A percentile compares a stretch with the other conserved stretches of the same genome.
Conservation (phyloP, 768 basidiomycete genomes). For the Russula olivacea region DNA sequence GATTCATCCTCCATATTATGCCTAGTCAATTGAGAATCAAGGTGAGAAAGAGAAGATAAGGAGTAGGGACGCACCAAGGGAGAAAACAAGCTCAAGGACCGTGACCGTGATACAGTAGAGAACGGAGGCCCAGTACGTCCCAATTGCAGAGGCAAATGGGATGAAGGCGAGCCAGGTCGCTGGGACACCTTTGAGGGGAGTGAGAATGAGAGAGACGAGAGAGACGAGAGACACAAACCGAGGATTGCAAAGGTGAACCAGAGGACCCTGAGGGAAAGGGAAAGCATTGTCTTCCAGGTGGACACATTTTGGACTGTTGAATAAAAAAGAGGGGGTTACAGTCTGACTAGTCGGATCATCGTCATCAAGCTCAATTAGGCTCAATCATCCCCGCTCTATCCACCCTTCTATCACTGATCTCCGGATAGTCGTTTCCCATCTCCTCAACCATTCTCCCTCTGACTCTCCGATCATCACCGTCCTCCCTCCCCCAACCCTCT, state of each 20-base stretch:
- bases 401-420: slow-evolving; percentile 42
- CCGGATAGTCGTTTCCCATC: slow-evolving; percentile 66
- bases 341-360: neutral
- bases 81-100: slow-evolving; percentile 50
- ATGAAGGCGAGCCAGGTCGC: slow-evolving; percentile 39
- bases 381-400: slow-evolving; percentile 19
- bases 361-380: slow-evolving; percentile 16
- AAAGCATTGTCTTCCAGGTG: slow-evolving; percentile 2
- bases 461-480: slow-evolving; percentile 47
- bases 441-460: slow-evolving; percentile 76
- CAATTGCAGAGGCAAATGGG: slow-evolving; percentile 41
- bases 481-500: slow-evolving; percentile 19
- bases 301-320: neutral
- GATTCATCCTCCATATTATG: slow-evolving; percentile 59
- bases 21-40: slow-evolving; percentile 34
- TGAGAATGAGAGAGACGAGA: neutral
- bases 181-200: slow-evolving; percentile 11
- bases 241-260: slow-evolving; percentile 21
- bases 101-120: slow-evolving; percentile 47
- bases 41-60: neutral
- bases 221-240: neutral
- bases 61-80: slow-evolving; percentile 42
- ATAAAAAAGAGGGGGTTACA: neutral
- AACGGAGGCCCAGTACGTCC: slow-evolving; percentile 44
- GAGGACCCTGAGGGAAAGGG: slow-evolving; percentile 21